A percentile compares a stretch with the other conserved stretches of the same genome.
phyloP scores from a whole-genome alignment of 192 early-diverging fungal species.

The Entomortierella parvispora region DNA sequence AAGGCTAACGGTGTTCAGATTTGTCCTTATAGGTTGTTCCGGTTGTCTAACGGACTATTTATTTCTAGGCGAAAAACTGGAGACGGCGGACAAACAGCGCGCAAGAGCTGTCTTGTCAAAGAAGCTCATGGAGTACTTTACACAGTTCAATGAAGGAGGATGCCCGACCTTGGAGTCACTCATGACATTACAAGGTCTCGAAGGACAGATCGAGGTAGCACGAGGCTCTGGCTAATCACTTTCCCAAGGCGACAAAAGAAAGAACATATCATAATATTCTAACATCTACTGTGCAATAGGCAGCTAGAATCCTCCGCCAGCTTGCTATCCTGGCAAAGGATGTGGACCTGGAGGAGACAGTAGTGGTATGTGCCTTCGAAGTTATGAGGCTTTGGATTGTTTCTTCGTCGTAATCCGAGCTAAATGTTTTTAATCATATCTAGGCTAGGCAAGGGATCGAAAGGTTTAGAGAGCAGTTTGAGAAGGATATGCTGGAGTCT shows the following conservation, averaged over 20 bases:
- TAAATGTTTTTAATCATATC: slow-evolving; percentile 9
- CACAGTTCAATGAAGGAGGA: slow-evolving; percentile 87
- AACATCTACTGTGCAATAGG: too few species aligned
- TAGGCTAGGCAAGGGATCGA: slow-evolving; percentile 89
- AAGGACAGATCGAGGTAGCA: slow-evolving; percentile 83
- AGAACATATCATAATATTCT: too few species aligned
- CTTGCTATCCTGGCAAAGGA: slow-evolving; percentile 89
- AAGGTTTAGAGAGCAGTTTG: slow-evolving; percentile 91
- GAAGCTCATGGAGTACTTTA: slow-evolving; percentile 93
- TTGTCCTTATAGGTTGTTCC: too few species aligned
- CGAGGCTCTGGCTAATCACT: neutral
- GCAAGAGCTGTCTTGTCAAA: slow-evolving; percentile 87
- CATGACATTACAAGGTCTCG: slow-evolving; percentile 73
- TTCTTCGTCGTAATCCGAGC: neutral
- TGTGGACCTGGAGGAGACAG: slow-evolving; percentile 74
- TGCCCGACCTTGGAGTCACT: slow-evolving; percentile 80
- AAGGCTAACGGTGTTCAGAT: neutral
- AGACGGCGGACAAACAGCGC: slow-evolving; percentile 93
- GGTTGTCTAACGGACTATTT: too few species aligned
- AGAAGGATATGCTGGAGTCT: slow-evolving; percentile 85
- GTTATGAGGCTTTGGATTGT: neutral
- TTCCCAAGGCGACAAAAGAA: neutral
- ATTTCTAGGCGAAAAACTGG: slow-evolving; percentile 98
- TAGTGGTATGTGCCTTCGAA: slow-evolving; percentile 56
- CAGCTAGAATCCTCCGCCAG: slow-evolving; percentile 85